Conservation (phyloP, 1,284 basidiomycete species). For the Trichosporon ovoides region DNA sequence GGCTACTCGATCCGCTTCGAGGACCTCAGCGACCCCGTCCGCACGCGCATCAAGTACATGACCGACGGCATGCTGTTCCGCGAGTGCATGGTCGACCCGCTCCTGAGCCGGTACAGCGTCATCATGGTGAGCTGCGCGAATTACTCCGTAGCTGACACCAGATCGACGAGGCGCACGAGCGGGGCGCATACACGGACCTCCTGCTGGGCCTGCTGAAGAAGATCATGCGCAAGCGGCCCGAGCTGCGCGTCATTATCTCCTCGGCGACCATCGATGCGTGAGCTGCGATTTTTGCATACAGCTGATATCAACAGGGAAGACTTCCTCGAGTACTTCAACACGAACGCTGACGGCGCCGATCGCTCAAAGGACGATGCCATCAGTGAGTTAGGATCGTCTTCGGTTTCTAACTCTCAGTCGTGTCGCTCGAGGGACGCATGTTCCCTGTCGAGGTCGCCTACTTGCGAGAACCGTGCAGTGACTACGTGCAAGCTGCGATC, state of each 20-base stretch:
- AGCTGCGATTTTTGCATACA: slow-evolving; percentile 9
- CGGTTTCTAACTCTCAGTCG: slow-evolving; percentile 54
- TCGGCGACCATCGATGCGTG: slow-evolving; percentile 90
- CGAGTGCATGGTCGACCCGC: slow-evolving; percentile 82
- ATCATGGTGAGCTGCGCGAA: slow-evolving; percentile 66
- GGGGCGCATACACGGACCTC: slow-evolving; percentile 89
- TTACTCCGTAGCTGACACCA: slow-evolving; percentile 39
- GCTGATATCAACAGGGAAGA: slow-evolving; percentile 50
- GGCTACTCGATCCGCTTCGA: slow-evolving; percentile 98
- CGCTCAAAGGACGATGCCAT: slow-evolving; percentile 46
- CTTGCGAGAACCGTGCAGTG: slow-evolving; percentile 63
- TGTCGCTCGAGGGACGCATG: slow-evolving; percentile 88
- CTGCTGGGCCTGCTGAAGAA: slow-evolving; percentile 88
- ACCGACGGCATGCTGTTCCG: slow-evolving; percentile 98
- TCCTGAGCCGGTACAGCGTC: slow-evolving; percentile 84
- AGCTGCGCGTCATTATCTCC: slow-evolving; percentile 82
- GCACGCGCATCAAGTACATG: slow-evolving; percentile 90
- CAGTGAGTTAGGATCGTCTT: slow-evolving; percentile 23
- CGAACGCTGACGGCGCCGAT: slow-evolving; percentile 47
- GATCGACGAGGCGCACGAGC: slow-evolving; percentile 97
- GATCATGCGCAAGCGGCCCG: slow-evolving; percentile 84
- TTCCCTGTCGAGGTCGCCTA: slow-evolving; percentile 83
- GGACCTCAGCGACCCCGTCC: slow-evolving; percentile 72
- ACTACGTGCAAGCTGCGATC: slow-evolving; percentile 79
- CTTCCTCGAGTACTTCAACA: slow-evolving; percentile 82